These are phyloP conservation scores for Microglena sp. DNA, from an alignment of 139 green algal species.

Conservation along the genomic window DNA sequence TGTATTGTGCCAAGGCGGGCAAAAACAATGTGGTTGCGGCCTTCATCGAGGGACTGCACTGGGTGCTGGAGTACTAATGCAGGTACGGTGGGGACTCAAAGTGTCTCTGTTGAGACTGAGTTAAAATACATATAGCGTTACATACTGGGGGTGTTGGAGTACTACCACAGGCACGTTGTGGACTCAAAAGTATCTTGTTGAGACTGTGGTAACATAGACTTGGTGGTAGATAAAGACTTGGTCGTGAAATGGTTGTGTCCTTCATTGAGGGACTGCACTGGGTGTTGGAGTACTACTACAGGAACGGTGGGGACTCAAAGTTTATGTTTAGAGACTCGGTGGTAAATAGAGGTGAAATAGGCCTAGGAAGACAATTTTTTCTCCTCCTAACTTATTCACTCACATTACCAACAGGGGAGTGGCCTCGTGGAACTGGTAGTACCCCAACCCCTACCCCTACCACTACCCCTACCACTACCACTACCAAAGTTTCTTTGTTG, in stretches of 20 bases:
- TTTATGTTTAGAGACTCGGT: neutral
- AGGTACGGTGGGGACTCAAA: constrained; percentile 33
- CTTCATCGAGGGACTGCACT: constrained; percentile 79
- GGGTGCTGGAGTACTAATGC: constrained; percentile 94
- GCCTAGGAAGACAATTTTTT: neutral
- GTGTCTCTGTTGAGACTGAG: constrained; percentile 6
- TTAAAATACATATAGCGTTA: neutral
- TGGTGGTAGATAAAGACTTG: neutral
- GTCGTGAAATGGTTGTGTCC: constrained; percentile 1
- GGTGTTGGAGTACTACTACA: constrained; percentile 91
- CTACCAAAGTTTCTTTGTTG: constrained; percentile 23
- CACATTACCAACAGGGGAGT: constrained; percentile 39
- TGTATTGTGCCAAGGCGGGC: too few relatives aligned
- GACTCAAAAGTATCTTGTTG: too few relatives aligned
- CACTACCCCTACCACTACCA: too few relatives aligned
- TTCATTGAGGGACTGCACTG: constrained; percentile 81
- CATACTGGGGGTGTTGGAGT: neutral
- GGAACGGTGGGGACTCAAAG: constrained; percentile 25
- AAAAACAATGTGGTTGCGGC: constrained; percentile 44
- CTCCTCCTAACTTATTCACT: neutral
- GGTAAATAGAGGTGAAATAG: neutral
- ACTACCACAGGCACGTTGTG: neutral
- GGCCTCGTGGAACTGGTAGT: constrained; percentile 85
- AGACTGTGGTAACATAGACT: constrained; percentile 31
- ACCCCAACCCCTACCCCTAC: constrained; percentile 77